Percentiles rank a stretch among this genome's conserved stretches.
These are phyloP conservation scores for Populus hybrid DNA, from an alignment of 441 rosid species.

Conservation along the genomic window DNA sequence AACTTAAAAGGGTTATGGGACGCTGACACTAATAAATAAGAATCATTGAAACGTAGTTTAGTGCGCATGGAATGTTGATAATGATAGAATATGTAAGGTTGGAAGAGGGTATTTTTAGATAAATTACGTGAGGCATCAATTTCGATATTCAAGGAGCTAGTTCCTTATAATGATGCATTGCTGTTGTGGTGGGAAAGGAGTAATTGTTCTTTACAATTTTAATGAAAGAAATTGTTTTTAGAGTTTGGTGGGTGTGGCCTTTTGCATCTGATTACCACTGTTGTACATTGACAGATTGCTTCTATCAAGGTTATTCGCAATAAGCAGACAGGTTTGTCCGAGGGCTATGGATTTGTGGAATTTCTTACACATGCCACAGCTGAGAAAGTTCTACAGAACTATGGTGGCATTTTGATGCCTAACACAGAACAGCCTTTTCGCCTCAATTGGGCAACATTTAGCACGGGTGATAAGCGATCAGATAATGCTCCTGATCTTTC, in stretches of 20 bases:
- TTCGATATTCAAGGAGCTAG: no score
- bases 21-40: background rate
- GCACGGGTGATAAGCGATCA: slow-evolving; percentile 75
- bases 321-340: slow-evolving; percentile 76
- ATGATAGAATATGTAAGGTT: background rate
- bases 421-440: slow-evolving; percentile 77
- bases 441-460: slow-evolving; percentile 94
- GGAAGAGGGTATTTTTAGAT: background rate
- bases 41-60: background rate
- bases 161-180: background rate
- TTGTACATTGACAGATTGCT: slow-evolving; percentile 44
- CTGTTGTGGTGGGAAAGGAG: background rate
- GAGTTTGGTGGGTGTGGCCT: background rate
- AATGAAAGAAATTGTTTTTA: background rate
- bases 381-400: slow-evolving; percentile 71
- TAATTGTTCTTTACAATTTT: background rate
- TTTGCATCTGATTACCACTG: background rate
- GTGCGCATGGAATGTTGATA: background rate
- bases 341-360: slow-evolving; percentile 94
- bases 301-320: slow-evolving; percentile 89
- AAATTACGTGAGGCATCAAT: background rate
- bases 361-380: slow-evolving; percentile 71
- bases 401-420: slow-evolving; percentile 59
- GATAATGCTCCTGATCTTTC: slow-evolving; percentile 85
- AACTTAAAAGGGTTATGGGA: background rate